Conservation (phyloP, 768 basidiomycete species). For the Pleurotus tuoliensis region DNA sequence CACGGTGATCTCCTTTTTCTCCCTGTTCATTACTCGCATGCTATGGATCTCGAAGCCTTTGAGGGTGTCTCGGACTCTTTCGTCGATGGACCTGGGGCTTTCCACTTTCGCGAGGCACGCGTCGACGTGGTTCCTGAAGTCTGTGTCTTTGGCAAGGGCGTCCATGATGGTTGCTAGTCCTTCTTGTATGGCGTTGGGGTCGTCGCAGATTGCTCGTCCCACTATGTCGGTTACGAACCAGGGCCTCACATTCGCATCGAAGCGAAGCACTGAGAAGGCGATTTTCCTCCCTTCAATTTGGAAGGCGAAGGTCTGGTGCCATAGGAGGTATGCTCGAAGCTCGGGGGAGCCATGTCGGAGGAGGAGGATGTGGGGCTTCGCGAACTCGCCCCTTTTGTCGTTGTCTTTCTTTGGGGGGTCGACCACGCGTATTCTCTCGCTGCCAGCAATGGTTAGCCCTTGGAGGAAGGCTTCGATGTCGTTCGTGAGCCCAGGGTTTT, state of each 20-base stretch:
- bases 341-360: background rate
- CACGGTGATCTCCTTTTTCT: background rate
- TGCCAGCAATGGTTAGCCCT: background rate
- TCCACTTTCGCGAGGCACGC: background rate
- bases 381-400: background rate
- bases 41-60: background rate
- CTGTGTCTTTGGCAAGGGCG: too few relatives aligned
- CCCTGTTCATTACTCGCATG: background rate
- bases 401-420: background rate
- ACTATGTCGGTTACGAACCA: background rate
- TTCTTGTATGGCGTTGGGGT: background rate
- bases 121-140: background rate
- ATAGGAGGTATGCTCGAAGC: background rate
- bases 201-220: background rate
- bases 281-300: background rate
- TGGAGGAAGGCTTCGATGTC: background rate
- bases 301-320: slow-evolving; percentile 4
- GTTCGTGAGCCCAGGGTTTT: background rate
- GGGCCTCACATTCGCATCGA: background rate
- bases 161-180: background rate
- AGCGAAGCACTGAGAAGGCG: background rate
- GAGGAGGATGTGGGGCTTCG: background rate
- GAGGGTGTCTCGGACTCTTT: background rate
- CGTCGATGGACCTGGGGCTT: background rate
- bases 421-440: background rate